A percentile compares a stretch with the other conserved stretches of the same genome.
Evolutionary conservation across 208 protist genomes (phyloP).

Genomic region (Trypanosoma mega): DNA sequence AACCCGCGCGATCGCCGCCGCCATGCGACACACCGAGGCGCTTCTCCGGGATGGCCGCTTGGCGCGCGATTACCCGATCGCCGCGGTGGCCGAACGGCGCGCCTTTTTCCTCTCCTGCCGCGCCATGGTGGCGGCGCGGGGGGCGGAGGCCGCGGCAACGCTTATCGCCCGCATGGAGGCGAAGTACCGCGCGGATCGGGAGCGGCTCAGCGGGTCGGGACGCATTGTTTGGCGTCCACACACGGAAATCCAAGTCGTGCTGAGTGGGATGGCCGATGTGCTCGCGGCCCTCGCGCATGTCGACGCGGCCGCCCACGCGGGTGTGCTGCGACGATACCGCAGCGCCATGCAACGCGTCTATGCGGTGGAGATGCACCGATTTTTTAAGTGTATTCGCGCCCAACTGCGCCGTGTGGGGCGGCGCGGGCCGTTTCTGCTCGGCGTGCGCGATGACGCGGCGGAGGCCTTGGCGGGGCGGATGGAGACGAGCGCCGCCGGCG

Average conservation of each 20-base stretch:
- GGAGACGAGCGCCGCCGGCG: slow-evolving; percentile 12
- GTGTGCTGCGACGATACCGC: slow-evolving; percentile 70
- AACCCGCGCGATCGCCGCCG: not conserved
- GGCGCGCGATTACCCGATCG: slow-evolving; percentile 76
- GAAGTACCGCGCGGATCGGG: slow-evolving; percentile 56
- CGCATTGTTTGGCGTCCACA: slow-evolving; percentile 79
- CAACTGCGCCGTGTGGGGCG: slow-evolving; percentile 57
- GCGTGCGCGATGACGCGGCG: slow-evolving; percentile 39
- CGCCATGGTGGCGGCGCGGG: slow-evolving; percentile 68
- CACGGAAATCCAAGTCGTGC: slow-evolving; percentile 48
- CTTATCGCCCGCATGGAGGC: slow-evolving; percentile 50
- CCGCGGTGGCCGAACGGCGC: slow-evolving; percentile 73
- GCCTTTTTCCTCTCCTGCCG: slow-evolving; percentile 74
- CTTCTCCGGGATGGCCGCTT: slow-evolving; percentile 70
- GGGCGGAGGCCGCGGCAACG: slow-evolving; percentile 59
- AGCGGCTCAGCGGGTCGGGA: slow-evolving; percentile 48
- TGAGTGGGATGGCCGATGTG: slow-evolving; percentile 63
- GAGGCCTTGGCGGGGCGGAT: slow-evolving; percentile 25
- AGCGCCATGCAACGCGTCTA: slow-evolving; percentile 83
- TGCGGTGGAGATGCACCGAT: slow-evolving; percentile 61
- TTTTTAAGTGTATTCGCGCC: slow-evolving; percentile 66
- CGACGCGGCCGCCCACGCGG: slow-evolving; percentile 66
- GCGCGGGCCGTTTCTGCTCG: slow-evolving; percentile 44
- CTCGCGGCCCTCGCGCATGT: slow-evolving; percentile 63
- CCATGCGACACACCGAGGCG: slow-evolving; percentile 67